Evolutionary conservation across 2,329 filamentous ascomycete genomes (phyloP), one percentile per base, ranked within the genome.

Genomic region (Pseudogymnoascus sp.): DNA sequence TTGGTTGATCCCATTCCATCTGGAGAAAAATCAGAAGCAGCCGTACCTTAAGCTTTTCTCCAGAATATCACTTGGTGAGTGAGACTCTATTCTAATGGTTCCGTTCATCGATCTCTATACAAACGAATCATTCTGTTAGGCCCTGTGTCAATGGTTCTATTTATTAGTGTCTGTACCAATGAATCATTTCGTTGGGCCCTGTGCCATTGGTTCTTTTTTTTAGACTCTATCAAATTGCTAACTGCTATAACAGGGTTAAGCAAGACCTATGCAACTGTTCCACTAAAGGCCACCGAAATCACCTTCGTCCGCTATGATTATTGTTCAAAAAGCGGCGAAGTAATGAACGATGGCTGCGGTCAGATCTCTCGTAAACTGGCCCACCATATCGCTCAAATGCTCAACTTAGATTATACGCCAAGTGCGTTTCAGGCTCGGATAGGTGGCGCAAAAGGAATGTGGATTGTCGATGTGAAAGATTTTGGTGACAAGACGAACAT

Each of bases 391-490:
- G 79, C 81, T 25, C 71, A 78, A 0, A 66, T 67, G 0, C 77
- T 89, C 7, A 81, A 81, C 0, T 74, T 88, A 0, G 68, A 72
- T 0, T 79, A 82, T n/a, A 72, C 83, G 0, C 88, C 89, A 0
- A 83, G 83, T 36, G 86, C 81, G 0, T 86, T 88, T 54, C 90
- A 93, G 73, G 89, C 79, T 1, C 83, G 90, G 0, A 82, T 93
- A 37, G 88, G 85, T 8, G 84, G 87, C 16, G 88, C 88, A 0
- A 93, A 93, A 73, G 90, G 90, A 0, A 79, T 93, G 68, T 93
- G 89, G 90, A 80, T 88, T 57, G 74, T 88, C 4, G 85, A 88
- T 67, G 77, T 79, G 0, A 70, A 77, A 0, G 79, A 83, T 25
- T 74, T 75, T 0, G 75, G 80, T 1, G 71, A 77, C 0, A 75